Evolutionary conservation across 208 protist genomes (phyloP), one percentile per base, ranked within the genome.

Genomic region (Vickermania spadyakhi): DNA sequence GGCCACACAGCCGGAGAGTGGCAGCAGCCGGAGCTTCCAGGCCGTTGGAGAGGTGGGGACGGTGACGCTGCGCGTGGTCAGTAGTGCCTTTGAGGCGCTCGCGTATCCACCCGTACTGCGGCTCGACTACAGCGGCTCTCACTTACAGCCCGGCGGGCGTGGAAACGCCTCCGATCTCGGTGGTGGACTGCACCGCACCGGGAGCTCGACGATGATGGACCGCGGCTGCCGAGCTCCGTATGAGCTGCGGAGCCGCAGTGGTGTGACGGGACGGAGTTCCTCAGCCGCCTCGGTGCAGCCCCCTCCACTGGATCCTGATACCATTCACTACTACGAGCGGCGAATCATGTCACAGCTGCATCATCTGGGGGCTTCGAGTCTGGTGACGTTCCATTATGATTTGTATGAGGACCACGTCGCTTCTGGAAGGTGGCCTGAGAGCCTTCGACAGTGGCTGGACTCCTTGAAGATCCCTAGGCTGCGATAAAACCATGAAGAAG

Each of bases 341-440:
- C 79, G 87, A 52, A 83, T 94, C 58, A 56, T 64, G 0, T 60
- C 67, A 3, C 83, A 77, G 56, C 76, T 90, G 61, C 64, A 72
- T 28, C 31, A 64, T 22, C 57, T 75, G 66, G 70, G 66, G 55
- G 77, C 82, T 0, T 56, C 55, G 1, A 64, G 68, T 1, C 64
- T 94, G 49, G 58, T 64, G 25, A 61, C 77, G 5, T 80, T 88
- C 50, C 84, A 94, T 68, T 89, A 87, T 64, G 64, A 64, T 1
- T 52, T 94, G 27, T 91, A 85, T 68, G 87, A 94, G 72, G 73
- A 81, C 1, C 73, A 94, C 42, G 79, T 90, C 14, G 84, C 73
- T 25, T 78, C 74, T 1, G 78, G 71, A 21, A 50, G 69, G 54
- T 93, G 86, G 84, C 73, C 77, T 5, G 52, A 76, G 4, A 84